These are phyloP conservation scores for Cytospora paraplurivora DNA, from an alignment of 2,329 filamentous ascomycete genomes.

Conservation along the genomic window DNA sequence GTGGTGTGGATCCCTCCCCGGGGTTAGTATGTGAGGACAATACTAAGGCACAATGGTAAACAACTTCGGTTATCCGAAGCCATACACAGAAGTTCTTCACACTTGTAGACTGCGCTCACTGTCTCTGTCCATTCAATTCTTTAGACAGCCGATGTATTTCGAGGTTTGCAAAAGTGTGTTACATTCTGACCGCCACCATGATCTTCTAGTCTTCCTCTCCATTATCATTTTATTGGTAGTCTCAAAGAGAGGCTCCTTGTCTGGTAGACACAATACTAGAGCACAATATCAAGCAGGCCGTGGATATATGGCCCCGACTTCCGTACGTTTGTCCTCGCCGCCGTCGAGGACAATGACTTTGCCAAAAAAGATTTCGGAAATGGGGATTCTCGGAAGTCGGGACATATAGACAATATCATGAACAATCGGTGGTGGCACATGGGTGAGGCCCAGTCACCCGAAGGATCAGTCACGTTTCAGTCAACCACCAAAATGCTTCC, in stretches of 20 bases:
- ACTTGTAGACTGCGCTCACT: background rate
- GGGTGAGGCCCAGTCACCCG: background rate
- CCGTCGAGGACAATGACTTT: background rate
- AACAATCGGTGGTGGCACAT: background rate
- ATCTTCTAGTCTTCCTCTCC: background rate
- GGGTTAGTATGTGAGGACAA: conserved; percentile 6
- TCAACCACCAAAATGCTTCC: too few species aligned
- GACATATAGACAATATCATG: background rate
- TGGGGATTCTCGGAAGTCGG: too few species aligned
- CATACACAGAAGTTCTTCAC: background rate
- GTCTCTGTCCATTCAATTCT: background rate
- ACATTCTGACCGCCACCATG: background rate
- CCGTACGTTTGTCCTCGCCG: background rate
- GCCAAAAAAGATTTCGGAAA: background rate
- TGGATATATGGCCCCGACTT: background rate
- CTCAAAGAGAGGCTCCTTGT: background rate
- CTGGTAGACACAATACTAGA: conserved; percentile 27
- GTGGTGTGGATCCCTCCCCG: background rate
- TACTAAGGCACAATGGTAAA: conserved; percentile 22
- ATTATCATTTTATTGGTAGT: background rate
- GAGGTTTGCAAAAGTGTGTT: background rate
- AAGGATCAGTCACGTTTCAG: background rate
- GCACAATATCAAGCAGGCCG: conserved; percentile 13
- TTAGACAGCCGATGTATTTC: background rate
- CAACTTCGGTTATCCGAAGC: background rate